phyloP scores from a whole-genome alignment of 805 yeast genomes.

The Sugiyamaella qingdaonensis region DNA sequence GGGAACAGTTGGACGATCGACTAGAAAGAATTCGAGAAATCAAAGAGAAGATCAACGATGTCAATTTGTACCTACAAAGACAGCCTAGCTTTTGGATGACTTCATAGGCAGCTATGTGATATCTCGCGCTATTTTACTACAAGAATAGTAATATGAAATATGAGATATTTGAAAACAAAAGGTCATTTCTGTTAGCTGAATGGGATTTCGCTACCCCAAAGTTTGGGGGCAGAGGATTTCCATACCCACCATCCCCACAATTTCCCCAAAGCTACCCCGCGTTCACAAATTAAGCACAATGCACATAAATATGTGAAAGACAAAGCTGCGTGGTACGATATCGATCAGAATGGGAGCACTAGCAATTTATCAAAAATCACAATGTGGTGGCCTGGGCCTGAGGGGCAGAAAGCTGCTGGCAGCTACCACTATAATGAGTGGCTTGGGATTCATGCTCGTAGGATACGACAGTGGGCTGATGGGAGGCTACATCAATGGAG shows the following conservation, averaged over 20 bases:
- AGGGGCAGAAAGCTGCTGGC: not conserved
- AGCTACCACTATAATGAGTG: conserved; percentile 1
- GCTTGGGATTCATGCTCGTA: conserved; percentile 41
- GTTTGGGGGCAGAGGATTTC: not conserved
- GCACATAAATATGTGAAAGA: not conserved
- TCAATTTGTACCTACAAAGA: too few relatives aligned
- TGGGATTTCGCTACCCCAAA: not conserved
- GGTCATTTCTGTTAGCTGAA: too few relatives aligned
- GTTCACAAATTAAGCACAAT: not conserved
- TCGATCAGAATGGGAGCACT: not conserved
- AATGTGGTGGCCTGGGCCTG: not conserved
- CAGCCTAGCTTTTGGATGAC: too few relatives aligned
- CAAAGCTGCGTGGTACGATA: not conserved
- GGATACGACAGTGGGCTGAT: conserved; percentile 78
- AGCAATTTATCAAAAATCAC: not conserved
- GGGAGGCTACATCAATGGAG: conserved; percentile 66
- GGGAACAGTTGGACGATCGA: too few relatives aligned
- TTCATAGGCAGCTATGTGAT: too few relatives aligned
- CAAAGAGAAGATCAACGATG: too few relatives aligned
- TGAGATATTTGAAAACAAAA: too few relatives aligned
- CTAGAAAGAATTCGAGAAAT: too few relatives aligned
- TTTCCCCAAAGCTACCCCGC: not conserved
- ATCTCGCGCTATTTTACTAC: too few relatives aligned
- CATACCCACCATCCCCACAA: not conserved
- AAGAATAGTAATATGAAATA: too few relatives aligned